Evolutionary conservation across 306 rosid genomes (phyloP).

Genomic region (Morella rubra): DNA sequence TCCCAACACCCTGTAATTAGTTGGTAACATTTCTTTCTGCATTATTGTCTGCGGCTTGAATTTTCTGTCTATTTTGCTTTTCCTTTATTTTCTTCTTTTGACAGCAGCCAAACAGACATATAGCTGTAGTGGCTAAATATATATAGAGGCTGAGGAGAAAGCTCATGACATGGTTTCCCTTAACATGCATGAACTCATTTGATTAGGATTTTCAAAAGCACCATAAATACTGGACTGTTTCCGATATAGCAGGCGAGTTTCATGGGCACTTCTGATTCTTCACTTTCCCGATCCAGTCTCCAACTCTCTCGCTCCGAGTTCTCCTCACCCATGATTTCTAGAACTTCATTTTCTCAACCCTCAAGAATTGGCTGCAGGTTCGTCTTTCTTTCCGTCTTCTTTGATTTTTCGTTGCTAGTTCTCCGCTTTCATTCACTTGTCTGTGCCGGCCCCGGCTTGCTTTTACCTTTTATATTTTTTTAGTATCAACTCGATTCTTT

Average conservation of each 20-base stretch:
- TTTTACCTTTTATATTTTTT: no score
- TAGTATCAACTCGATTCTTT: no score
- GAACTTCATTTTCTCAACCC: background rate
- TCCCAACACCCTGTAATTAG: no score
- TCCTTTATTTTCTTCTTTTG: background rate
- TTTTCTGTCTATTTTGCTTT: no score
- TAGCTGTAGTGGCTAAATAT: background rate
- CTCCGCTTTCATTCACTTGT: no score
- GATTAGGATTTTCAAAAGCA: background rate
- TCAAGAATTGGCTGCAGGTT: conserved; percentile 11
- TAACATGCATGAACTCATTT: background rate
- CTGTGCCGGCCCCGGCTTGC: no score
- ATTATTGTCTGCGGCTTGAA: no score
- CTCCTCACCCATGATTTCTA: background rate
- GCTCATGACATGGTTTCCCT: background rate
- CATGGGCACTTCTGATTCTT: background rate
- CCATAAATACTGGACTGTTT: background rate
- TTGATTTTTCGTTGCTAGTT: no score
- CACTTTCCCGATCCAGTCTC: background rate
- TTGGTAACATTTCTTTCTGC: no score
- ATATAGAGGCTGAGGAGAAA: background rate
- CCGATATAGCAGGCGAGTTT: background rate
- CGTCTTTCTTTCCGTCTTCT: background rate
- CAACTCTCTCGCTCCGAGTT: background rate
- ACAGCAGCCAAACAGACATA: no score